Percentiles rank a stretch among this genome's conserved stretches.
These are phyloP conservation scores for Dioscorea alata DNA, from an alignment of 106 monocot genomes.

Conservation along the genomic window DNA sequence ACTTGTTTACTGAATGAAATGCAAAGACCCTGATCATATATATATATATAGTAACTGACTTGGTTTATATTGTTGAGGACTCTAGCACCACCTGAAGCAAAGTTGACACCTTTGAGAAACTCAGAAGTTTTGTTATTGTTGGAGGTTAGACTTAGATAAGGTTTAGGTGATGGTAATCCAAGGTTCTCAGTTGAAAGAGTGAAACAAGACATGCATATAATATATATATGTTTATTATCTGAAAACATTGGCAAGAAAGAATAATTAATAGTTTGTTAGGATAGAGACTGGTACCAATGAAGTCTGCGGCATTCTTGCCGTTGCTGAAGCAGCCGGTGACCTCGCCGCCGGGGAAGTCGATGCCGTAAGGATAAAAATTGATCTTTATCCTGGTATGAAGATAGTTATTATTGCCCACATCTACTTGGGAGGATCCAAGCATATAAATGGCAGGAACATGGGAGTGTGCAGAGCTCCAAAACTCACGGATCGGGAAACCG, in stretches of 20 bases:
- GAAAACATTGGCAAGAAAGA: too few species aligned
- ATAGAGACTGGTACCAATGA: constrained; percentile 21
- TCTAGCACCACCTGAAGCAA: constrained; percentile 82
- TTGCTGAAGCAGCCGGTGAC: constrained; percentile 67
- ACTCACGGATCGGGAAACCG: too few species aligned
- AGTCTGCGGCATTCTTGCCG: constrained; percentile 63
- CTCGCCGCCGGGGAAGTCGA: constrained; percentile 44
- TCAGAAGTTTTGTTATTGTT: constrained; percentile 12
- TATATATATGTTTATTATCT: neutral
- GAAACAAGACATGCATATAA: neutral
- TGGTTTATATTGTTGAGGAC: constrained; percentile 42
- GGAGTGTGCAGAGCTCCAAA: neutral
- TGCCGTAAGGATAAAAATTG: constrained; percentile 47
- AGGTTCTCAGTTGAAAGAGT: constrained; percentile 54
- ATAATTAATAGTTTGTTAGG: too few species aligned
- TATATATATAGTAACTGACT: constrained; percentile 14
- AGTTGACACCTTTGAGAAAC: constrained; percentile 60
- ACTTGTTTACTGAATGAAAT: constrained; percentile 43
- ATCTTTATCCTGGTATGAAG: constrained; percentile 34
- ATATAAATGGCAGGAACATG: constrained; percentile 37
- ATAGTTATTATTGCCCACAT: constrained; percentile 72
- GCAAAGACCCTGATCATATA: constrained; percentile 11
- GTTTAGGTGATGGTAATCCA: constrained; percentile 44
- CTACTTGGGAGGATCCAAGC: constrained; percentile 60
- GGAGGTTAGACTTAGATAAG: constrained; percentile 47